Evolutionary conservation across 2,329 filamentous ascomycete species (phyloP).

Genomic region (Microdochium nivale): DNA sequence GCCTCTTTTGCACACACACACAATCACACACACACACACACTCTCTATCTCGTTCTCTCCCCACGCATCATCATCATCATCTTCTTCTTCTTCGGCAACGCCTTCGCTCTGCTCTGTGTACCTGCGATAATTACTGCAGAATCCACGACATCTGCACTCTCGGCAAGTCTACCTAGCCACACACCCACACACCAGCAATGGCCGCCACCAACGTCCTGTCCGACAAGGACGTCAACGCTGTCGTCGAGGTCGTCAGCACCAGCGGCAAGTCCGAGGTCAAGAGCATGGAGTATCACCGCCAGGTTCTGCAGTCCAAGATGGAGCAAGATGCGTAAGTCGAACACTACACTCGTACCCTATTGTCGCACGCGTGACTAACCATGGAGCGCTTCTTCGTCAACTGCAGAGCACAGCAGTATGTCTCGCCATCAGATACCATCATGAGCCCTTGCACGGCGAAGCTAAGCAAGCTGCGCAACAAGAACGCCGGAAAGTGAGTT

Average conservation of each 20-base stretch:
- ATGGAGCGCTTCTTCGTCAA: conserved; percentile 10
- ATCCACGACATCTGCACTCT: no score
- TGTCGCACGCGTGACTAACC: conserved; percentile 1
- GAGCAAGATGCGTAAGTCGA: conserved; percentile 52
- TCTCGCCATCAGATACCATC: conserved; percentile 82
- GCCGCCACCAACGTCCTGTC: conserved; percentile 50
- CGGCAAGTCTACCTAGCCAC: not conserved
- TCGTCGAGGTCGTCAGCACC: conserved; percentile 30
- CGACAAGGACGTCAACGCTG: conserved; percentile 57
- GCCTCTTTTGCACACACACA: no score
- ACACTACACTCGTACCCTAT: not conserved
- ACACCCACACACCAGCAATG: conserved; percentile 30
- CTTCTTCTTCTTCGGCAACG: no score
- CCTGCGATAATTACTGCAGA: no score
- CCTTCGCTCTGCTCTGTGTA: no score
- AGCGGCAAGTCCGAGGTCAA: conserved; percentile 37
- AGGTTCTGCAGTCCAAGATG: conserved; percentile 66
- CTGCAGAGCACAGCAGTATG: conserved; percentile 45
- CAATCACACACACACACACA: no score
- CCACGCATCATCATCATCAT: no score
- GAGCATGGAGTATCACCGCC: conserved; percentile 71
- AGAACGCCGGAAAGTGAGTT: conserved; percentile 68
- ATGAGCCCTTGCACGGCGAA: conserved; percentile 82
- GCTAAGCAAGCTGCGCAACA: conserved; percentile 70
- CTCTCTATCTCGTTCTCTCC: no score